Evolutionary conservation across 2,329 filamentous ascomycete species (phyloP).

Genomic region (Ceratocystis papillata): DNA sequence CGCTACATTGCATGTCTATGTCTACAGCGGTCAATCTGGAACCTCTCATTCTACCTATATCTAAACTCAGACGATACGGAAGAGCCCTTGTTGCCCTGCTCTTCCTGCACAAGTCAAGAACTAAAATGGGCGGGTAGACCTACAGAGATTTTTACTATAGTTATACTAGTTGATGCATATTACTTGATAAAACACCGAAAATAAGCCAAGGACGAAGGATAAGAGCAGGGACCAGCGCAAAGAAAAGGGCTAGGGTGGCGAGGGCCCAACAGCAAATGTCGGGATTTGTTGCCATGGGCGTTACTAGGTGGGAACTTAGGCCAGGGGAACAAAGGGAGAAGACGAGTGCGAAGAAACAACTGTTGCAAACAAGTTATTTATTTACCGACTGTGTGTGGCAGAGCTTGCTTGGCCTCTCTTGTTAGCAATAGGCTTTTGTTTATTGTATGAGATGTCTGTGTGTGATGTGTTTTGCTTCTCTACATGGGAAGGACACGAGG

Average conservation of each 20-base stretch:
- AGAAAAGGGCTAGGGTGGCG: neutral
- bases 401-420: neutral
- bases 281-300: conserved; percentile 18
- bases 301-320: conserved; percentile 10
- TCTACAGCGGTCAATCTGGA: conserved; percentile 1
- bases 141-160: too few species aligned
- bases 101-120: neutral
- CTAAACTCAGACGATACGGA: neutral
- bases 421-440: too few species aligned
- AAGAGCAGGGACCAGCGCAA: neutral
- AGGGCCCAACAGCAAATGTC: conserved; percentile 5
- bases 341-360: neutral
- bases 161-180: too few species aligned
- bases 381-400: neutral
- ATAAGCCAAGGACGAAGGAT: neutral
- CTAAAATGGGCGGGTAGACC: too few species aligned
- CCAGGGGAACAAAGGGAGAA: conserved; percentile 1
- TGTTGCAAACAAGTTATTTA: conserved; percentile 25
- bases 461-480: neutral
- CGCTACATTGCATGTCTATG: conserved; percentile 4
- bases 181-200: neutral
- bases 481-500: neutral
- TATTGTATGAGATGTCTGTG: neutral
- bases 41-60: neutral
- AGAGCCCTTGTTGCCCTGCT: neutral